phyloP scores from a whole-genome alignment of 1,139 yeast genomes.

The Candida sp. region DNA sequence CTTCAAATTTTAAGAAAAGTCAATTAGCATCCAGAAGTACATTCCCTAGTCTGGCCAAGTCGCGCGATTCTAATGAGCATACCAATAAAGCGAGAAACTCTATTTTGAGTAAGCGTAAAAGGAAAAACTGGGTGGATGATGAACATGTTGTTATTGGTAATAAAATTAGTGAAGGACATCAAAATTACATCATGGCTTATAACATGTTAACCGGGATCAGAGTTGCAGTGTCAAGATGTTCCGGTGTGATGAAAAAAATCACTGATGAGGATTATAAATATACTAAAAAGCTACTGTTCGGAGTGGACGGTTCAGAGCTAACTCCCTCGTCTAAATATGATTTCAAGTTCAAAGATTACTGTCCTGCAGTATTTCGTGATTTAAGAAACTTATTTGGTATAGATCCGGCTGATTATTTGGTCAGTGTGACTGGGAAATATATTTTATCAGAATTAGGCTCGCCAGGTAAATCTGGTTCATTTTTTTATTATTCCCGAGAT shows the following conservation, averaged over 20 bases:
- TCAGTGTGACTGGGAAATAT: constrained; percentile 89
- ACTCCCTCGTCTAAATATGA: constrained; percentile 95
- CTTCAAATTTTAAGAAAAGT: neutral
- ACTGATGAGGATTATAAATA: constrained; percentile 66
- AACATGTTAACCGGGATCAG: constrained; percentile 97
- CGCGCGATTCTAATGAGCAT: constrained; percentile 17
- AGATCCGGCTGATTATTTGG: constrained; percentile 94
- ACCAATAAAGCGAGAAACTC: constrained; percentile 42
- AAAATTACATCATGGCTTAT: constrained; percentile 90
- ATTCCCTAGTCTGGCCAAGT: constrained; percentile 1
- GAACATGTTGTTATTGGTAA: constrained; percentile 69
- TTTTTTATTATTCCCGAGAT: constrained; percentile 92
- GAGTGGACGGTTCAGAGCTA: constrained; percentile 80
- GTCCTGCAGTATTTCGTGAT: constrained; percentile 93
- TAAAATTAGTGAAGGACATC: constrained; percentile 88
- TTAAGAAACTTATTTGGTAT: constrained; percentile 75
- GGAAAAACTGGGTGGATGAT: constrained; percentile 31
- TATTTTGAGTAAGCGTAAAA: constrained; percentile 38
- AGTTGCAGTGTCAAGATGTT: constrained; percentile 89
- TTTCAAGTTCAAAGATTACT: constrained; percentile 94
- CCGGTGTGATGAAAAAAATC: constrained; percentile 78
- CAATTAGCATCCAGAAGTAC: constrained; percentile 1
- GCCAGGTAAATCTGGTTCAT: constrained; percentile 96
- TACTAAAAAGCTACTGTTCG: constrained; percentile 80
- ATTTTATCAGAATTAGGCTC: constrained; percentile 90